phyloP scores from a whole-genome alignment of 2,329 filamentous ascomycete species.

The Amphichorda felina region DNA sequence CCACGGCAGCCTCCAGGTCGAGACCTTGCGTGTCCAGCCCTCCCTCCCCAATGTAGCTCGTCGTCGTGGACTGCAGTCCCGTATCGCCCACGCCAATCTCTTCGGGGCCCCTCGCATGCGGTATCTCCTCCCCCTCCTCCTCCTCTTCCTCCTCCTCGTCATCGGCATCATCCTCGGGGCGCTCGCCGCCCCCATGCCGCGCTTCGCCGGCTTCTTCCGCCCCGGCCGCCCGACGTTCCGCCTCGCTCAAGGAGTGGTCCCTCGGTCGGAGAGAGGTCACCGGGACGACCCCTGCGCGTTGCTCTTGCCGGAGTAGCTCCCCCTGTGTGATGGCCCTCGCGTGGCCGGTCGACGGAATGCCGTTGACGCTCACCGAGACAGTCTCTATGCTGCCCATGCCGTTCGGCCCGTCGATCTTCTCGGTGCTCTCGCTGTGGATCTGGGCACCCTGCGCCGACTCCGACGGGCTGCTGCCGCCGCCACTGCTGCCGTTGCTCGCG shows the following conservation, averaged over 20 bases:
- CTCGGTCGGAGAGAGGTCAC: constrained; percentile 40
- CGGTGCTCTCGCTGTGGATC: constrained; percentile 59
- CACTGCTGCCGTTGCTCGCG: constrained; percentile 2
- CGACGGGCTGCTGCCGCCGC: neutral
- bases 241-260: too few relatives aligned
- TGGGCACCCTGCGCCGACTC: constrained; percentile 15
- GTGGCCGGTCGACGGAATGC: constrained; percentile 41
- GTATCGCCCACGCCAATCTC: constrained; percentile 79
- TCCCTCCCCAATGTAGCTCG: constrained; percentile 23
- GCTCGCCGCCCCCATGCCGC: constrained; percentile 6
- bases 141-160: constrained; percentile 22
- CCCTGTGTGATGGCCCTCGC: constrained; percentile 62
- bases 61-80: constrained; percentile 52
- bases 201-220: constrained; percentile 4
- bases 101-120: constrained; percentile 75
- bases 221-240: too few relatives aligned
- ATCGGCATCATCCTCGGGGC: constrained; percentile 13
- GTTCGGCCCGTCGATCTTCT: constrained; percentile 72
- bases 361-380: constrained; percentile 65
- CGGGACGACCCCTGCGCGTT: constrained; percentile 69
- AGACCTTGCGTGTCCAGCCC: constrained; percentile 40
- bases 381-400: constrained; percentile 72
- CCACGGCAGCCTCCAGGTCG: constrained; percentile 49
- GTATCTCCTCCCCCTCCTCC: constrained; percentile 49
- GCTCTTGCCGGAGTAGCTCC: constrained; percentile 76